A percentile compares a stretch with the other conserved stretches of the same genome.
phyloP scores from a whole-genome alignment of 805 yeast species.

The Dipodascopsis uninucleata region DNA sequence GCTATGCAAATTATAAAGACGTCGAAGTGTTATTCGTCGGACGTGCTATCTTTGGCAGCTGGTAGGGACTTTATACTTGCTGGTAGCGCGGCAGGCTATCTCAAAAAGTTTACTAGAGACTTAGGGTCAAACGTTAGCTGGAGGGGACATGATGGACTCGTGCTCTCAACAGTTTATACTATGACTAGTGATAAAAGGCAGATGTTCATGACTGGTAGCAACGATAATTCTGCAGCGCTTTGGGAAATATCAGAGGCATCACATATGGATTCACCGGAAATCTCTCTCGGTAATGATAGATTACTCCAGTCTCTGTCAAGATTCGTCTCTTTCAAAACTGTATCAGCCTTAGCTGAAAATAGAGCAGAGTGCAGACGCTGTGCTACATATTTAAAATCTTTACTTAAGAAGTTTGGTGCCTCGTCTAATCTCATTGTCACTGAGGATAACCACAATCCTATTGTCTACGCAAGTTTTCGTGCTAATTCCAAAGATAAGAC shows the following conservation, averaged over 20 bases:
- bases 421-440: constrained; percentile 67
- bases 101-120: constrained; percentile 51
- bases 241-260: constrained; percentile 51
- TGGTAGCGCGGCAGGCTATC: constrained; percentile 50
- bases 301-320: constrained; percentile 60
- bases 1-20: constrained; percentile 61
- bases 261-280: constrained; percentile 1
- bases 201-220: constrained; percentile 64
- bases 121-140: constrained; percentile 46
- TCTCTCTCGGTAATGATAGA: constrained; percentile 51
- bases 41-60: constrained; percentile 59
- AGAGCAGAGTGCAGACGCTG: constrained; percentile 82
- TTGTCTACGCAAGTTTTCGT: constrained; percentile 68
- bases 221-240: constrained; percentile 60
- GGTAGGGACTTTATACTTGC: constrained; percentile 57
- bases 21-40: constrained; percentile 33
- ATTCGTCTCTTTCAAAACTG: constrained; percentile 67
- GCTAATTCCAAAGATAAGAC: constrained; percentile 34
- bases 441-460: constrained; percentile 69
- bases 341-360: constrained; percentile 64
- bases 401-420: constrained; percentile 64
- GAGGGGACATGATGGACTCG: constrained; percentile 53
- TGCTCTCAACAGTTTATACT: constrained; percentile 55
- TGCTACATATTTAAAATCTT: constrained; percentile 65
- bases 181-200: constrained; percentile 42